Base-by-base conservation (phyloP, 768 basidiomycete genomes). In the Cystofilobasidium capitatum region DNA sequence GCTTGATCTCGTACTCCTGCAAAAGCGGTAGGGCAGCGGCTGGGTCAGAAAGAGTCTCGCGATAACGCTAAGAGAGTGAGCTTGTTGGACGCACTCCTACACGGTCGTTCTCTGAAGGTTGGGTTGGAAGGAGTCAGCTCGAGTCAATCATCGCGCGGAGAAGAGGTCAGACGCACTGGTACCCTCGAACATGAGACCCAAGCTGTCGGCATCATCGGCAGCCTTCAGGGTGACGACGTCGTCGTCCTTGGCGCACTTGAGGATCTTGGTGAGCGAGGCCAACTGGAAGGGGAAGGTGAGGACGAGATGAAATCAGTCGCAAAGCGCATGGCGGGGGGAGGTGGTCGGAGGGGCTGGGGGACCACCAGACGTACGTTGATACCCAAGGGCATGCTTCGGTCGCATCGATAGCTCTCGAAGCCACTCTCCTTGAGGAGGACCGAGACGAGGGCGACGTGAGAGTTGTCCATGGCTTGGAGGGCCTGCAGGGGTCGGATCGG, bases 401-500 rank as follows among this genome's bases (percentile, higher is more conserved):
- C 96, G 76, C 94, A 98, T 71, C 96, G 87, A 78, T 87, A 99
- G 62, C 82, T 80, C 57, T 77, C 72, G 82, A 99, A 98, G 37
- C 89, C 90, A 0, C 83, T 79, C 0, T 85, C 83, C 45, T 86
- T 80, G 36, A 99, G 83, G 70, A 87, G 83, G 57, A 96, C 91
- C 10, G 90, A 81, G 45, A 99, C 94, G 71, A 98, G 88, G 0
- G 94, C 96, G 74, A 99, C 94, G 78, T 98, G 94, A 2, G 94
- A 96, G 82, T 97, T 98, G 81, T 98, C 96, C 94, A 98, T 99
- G 4, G 94, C 96, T 81, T 98, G 94, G 6, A 99, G 83, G 64
- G 84, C 84, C 86, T 86, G 69, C 6, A 22, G 17, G 14, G 35
- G n/a, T 36, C 9, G 44, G 47, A 64, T 35, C 9, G 35, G 42